phyloP scores from a whole-genome alignment of 495 filamentous ascomycete genomes.

The Annulohypoxylon bovei region DNA sequence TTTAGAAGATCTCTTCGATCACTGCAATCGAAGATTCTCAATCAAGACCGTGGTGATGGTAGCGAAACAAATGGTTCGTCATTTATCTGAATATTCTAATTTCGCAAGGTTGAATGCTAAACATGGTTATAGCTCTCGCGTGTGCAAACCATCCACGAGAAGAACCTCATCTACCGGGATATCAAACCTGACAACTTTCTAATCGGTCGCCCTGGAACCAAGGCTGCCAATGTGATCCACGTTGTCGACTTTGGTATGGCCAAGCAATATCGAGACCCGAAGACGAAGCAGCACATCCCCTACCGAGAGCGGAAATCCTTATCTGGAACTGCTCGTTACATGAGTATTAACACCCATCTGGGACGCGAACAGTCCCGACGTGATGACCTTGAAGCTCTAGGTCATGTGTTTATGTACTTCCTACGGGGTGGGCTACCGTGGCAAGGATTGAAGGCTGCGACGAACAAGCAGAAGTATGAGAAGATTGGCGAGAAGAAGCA shows the following conservation, averaged over 20 bases:
- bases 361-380: constrained; percentile 95
- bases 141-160: constrained; percentile 99
- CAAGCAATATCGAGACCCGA: constrained; percentile 98
- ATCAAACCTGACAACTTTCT: constrained; percentile 99
- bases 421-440: constrained; percentile 93
- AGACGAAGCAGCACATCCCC: constrained; percentile 99
- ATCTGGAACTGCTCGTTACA: constrained; percentile 97
- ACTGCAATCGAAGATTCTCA: constrained; percentile 93
- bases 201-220: constrained; percentile 91
- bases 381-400: constrained; percentile 95
- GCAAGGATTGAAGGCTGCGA: constrained; percentile 98
- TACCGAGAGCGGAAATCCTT: constrained; percentile 98
- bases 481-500: constrained; percentile 99
- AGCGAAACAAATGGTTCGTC: constrained; percentile 95
- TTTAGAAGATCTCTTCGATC: constrained; percentile 97
- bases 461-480: constrained; percentile 99
- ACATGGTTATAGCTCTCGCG: constrained; percentile 76
- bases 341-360: constrained; percentile 99
- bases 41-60: constrained; percentile 99
- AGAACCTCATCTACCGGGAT: constrained; percentile 99
- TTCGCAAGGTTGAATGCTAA: constrained; percentile 17
- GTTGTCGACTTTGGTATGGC: constrained; percentile 99
- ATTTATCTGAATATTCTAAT: constrained; percentile 51
- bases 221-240: constrained; percentile 96
- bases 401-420: constrained; percentile 99